These are phyloP conservation scores for Pseudonitzschia pungens DNA, from an alignment of 108 stramenopile genomes.

Conservation along the genomic window DNA sequence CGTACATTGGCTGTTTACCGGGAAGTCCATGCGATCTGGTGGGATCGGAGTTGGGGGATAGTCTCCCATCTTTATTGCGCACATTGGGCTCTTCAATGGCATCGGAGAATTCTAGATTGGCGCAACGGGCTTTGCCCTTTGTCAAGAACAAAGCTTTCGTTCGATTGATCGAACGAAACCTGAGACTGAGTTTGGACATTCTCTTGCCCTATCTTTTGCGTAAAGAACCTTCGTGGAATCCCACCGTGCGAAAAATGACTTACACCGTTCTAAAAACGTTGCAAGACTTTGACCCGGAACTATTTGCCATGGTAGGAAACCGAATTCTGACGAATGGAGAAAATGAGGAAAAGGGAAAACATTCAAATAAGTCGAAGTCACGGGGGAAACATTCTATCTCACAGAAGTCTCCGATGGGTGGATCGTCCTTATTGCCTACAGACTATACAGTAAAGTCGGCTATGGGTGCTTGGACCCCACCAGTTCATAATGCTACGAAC, in stretches of 20 bases:
- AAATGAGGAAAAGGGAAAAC: neutral
- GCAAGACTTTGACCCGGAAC: conserved; percentile 28
- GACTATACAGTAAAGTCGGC: conserved; percentile 57
- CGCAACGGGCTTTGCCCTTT: conserved; percentile 70
- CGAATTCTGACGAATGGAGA: neutral
- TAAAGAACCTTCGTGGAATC: conserved; percentile 72
- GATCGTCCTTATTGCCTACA: conserved; percentile 7
- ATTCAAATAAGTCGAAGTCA: neutral
- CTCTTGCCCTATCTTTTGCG: conserved; percentile 66
- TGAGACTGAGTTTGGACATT: conserved; percentile 35
- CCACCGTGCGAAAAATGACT: conserved; percentile 86
- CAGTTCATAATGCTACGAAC: conserved; percentile 25
- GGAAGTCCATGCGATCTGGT: conserved; percentile 2
- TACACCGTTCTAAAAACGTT: conserved; percentile 52
- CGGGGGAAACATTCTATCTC: neutral
- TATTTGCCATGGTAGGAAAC: conserved; percentile 19
- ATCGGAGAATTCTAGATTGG: conserved; percentile 77
- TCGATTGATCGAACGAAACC: conserved; percentile 34
- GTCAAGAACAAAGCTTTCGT: conserved; percentile 62
- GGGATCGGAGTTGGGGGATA: conserved; percentile 29
- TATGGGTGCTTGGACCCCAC: conserved; percentile 71
- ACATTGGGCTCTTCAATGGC: conserved; percentile 65
- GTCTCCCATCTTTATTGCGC: conserved; percentile 13
- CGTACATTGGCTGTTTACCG: conserved; percentile 55
- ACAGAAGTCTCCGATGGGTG: neutral